A percentile compares a stretch with the other conserved stretches of the same genome.
Conservation (phyloP, 805 yeast species). For the Candida nitratophila region DNA sequence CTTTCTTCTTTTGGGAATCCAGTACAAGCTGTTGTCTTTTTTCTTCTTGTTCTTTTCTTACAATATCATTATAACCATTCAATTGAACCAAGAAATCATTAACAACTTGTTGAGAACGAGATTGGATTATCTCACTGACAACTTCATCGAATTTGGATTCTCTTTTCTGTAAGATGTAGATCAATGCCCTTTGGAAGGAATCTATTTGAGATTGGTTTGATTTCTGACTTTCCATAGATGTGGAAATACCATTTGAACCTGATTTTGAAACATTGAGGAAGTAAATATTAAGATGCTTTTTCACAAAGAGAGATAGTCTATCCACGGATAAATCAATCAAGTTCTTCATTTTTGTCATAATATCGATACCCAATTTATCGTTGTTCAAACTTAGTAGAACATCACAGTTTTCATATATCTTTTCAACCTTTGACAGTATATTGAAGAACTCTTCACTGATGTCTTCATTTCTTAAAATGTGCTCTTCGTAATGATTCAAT, state of each 20-base stretch:
- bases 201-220: not conserved
- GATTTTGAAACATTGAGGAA: constrained; percentile 14
- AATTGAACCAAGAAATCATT: constrained; percentile 64
- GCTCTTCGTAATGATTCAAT: constrained; percentile 65
- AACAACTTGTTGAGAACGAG: constrained; percentile 55
- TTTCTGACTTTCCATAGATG: no score
- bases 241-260: no score
- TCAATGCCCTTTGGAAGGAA: constrained; percentile 23
- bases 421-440: constrained; percentile 53
- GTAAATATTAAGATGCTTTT: constrained; percentile 21
- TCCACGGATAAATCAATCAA: constrained; percentile 48
- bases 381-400: constrained; percentile 64
- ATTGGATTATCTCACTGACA: constrained; percentile 54
- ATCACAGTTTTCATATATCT: constrained; percentile 61
- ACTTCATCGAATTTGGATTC: constrained; percentile 50
- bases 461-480: constrained; percentile 40
- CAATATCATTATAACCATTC: constrained; percentile 24
- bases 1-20: constrained; percentile 7
- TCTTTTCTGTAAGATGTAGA: constrained; percentile 27
- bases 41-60: constrained; percentile 5
- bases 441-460: constrained; percentile 45
- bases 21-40: not conserved
- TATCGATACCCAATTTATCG: constrained; percentile 54
- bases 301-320: constrained; percentile 38
- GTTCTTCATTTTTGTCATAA: constrained; percentile 51